Conservation (phyloP, 176 grass and related monocot genomes). For the Alopecurus myosuroides region DNA sequence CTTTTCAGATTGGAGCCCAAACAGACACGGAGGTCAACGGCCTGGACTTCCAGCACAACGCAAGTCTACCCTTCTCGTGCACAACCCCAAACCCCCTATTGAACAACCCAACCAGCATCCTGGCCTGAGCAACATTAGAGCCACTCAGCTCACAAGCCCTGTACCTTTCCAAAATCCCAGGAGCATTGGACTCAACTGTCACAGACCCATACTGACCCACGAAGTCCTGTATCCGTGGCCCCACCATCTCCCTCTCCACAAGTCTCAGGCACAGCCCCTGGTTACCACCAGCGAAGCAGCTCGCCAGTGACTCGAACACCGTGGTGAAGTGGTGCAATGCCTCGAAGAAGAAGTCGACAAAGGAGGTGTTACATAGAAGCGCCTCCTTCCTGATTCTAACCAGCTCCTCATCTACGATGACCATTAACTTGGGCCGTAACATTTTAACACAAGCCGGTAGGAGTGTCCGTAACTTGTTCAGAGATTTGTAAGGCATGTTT, state of each 20-base stretch:
- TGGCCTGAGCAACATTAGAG: slow-evolving; percentile 50
- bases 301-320: slow-evolving; percentile 34
- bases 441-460: slow-evolving; percentile 24
- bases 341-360: slow-evolving; percentile 57
- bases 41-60: slow-evolving; percentile 60
- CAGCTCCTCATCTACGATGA: slow-evolving; percentile 45
- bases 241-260: slow-evolving; percentile 51
- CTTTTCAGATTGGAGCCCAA: slow-evolving; percentile 17
- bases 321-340: slow-evolving; percentile 50
- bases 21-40: slow-evolving; percentile 43
- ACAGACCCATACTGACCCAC: slow-evolving; percentile 20
- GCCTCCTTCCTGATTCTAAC: slow-evolving; percentile 21
- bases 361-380: neutral
- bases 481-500: slow-evolving; percentile 9
- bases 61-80: slow-evolving; percentile 38
- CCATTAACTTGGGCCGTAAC: slow-evolving; percentile 30
- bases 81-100: slow-evolving; percentile 30
- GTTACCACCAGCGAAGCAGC: slow-evolving; percentile 13
- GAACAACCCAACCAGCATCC: slow-evolving; percentile 46
- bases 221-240: slow-evolving; percentile 49
- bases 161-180: slow-evolving; percentile 18
- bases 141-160: slow-evolving; percentile 26
- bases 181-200: neutral
- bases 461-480: slow-evolving; percentile 2
- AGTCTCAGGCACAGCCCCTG: slow-evolving; percentile 16